Evolutionary conservation across 768 basidiomycete species (phyloP).

Genomic region (Chalciporus pseudorubinellus): DNA sequence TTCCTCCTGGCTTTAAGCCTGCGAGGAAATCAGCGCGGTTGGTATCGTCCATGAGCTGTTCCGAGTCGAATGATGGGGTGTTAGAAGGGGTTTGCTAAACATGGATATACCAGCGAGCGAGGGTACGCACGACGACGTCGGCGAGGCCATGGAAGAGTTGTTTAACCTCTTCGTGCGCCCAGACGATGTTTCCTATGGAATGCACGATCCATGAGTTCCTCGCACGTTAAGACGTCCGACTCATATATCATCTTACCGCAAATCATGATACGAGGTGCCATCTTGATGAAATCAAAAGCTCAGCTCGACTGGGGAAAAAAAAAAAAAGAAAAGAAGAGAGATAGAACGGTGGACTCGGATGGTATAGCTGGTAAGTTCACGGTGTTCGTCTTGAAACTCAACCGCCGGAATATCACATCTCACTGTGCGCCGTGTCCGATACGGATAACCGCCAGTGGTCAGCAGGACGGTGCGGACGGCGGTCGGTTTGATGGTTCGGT

Average conservation of each 20-base stretch:
- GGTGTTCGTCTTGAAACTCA: background rate
- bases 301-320: too few relatives aligned
- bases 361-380: background rate
- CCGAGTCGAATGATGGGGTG: background rate
- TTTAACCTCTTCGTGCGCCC: slow-evolving; percentile 76
- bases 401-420: background rate
- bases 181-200: slow-evolving; percentile 61
- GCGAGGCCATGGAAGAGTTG: slow-evolving; percentile 64
- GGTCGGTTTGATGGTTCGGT: background rate
- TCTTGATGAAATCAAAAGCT: background rate
- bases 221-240: background rate
- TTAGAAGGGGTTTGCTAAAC: background rate
- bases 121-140: slow-evolving; percentile 67
- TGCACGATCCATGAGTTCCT: background rate
- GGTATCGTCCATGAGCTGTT: slow-evolving; percentile 54
- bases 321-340: background rate
- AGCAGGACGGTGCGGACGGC: background rate
- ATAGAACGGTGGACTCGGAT: background rate
- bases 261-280: slow-evolving; percentile 33
- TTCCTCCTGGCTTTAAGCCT: slow-evolving; percentile 61
- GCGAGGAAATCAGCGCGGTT: slow-evolving; percentile 68
- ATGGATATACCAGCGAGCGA: too few relatives aligned
- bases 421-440: background rate
- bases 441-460: background rate
- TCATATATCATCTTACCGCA: slow-evolving; percentile 28